Evolutionary conservation across 495 filamentous ascomycete genomes (phyloP), one percentile per base, ranked within the genome.

Genomic region (Daldinia vernicosa): DNA sequence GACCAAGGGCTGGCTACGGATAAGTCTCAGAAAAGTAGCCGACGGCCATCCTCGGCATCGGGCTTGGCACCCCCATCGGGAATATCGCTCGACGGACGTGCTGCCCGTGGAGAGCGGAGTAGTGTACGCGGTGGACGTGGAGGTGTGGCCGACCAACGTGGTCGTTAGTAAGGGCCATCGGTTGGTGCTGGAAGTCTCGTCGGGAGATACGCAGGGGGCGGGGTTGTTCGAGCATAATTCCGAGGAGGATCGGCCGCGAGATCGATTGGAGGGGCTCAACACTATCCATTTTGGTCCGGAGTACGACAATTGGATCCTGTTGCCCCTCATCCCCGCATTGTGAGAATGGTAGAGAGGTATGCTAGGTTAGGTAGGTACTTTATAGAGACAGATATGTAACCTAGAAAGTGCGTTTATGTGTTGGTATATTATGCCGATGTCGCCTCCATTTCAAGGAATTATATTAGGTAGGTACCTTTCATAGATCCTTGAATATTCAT

Each of bases 201-300:
- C 43, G 17, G 43, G 43, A 24, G 43, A 47, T 22, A 47, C 17
- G 43, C 43, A 47, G 9, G 43, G 17, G 43, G 43, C 43, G 17
- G 43, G 43, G 43, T 47, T 47, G 43, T 47, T 47, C 17, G 43
- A 47, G 43, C 43, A 47, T 47, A 47, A 47, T 47, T 47, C 43
- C 19, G 43, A 47, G 8, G 17, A 11, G 9, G 43, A 47, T 47
- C 43, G 43, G 43, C 43, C 43, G 43, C 43, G 43, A 9, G 43
- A 47, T 47, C 43, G 17, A 9, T 12, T 47, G 19, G 43, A 47
- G 43, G 43, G 19, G 19, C 17, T 47, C 17, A 24, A 47, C 17
- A 24, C 7, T 47, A 47, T 47, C 22, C 43, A 47, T 22, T 24
- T 47, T 47, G 19, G 43, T 22, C 8, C 19, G 4, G 43, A 12